Base-by-base conservation (phyloP, 148 eudicot genomes). In the Nepenthes gracilis region DNA sequence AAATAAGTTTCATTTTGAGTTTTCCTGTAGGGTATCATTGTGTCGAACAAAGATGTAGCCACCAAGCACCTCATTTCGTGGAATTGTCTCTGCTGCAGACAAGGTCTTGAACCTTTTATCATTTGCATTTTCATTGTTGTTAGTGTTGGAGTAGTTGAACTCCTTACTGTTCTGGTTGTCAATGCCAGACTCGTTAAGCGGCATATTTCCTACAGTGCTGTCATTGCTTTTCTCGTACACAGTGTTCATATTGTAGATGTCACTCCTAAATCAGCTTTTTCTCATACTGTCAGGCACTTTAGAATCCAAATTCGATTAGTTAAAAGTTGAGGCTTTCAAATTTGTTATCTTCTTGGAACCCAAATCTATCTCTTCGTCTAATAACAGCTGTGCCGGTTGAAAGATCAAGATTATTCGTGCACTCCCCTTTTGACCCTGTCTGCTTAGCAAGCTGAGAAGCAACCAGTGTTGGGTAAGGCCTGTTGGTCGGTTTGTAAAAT, bases 91-190 rank as follows among this genome's bases (percentile, higher is more conserved):
- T 6, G 98, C 90, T 5, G 90, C 95, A 65, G 98, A 96, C 76
- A 88, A 76, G 47, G 98, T 93, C 84, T 93, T 93, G 73, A 93
- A 93, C 83, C 96, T 86, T 79, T 86, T 93, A 53, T 88, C 98
- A 64, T 61, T 80, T 15, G 67, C 63, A 69, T 74, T 82, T 36
- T 59, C 78, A 65, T 77, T 83, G 35, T 58, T 73, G 71, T 73
- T 81, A 60, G 63, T 69, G 33, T 33, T 71, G 67, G 23, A 74
- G 64, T 53, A 72, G 48, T 63, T 81, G 59, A 68, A 65, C 75
- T 88, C 96, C 75, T 84, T 81, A 66, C 54, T 71, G 63, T 38
- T 38, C 53, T 58, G 68, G 48, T 61, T 80, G 65, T 69, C 78
- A 67, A 70, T 49, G 60, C 47, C 73, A 64, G 81, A 78, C 80